phyloP scores from a whole-genome alignment of 306 rosid species.

The Clitoria ternatea region DNA sequence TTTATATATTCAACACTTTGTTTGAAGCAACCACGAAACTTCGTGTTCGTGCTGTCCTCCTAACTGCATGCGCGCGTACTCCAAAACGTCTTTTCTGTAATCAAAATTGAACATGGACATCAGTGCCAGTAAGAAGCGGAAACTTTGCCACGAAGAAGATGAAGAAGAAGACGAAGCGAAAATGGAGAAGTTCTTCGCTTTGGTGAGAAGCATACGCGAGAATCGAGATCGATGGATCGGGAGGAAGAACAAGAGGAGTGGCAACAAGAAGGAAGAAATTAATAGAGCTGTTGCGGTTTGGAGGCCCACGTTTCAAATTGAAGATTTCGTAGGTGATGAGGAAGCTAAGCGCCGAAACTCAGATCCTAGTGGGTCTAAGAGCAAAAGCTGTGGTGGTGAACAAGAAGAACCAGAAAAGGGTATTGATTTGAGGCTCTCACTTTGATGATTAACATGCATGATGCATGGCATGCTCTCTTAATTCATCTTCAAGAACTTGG shows the following conservation, averaged over 20 bases:
- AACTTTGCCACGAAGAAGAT: constrained; percentile 15
- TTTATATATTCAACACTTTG: constrained; percentile 12
- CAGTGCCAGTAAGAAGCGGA: constrained; percentile 33
- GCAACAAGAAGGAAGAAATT: constrained; percentile 16
- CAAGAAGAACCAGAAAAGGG: constrained; percentile 14
- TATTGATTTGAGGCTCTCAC: constrained; percentile 45
- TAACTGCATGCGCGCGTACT: background rate
- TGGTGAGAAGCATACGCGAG: constrained; percentile 51
- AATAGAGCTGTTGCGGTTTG: constrained; percentile 26
- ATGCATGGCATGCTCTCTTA: too few relatives aligned
- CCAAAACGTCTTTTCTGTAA: too few relatives aligned
- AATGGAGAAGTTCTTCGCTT: constrained; percentile 41
- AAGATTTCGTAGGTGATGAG: constrained; percentile 52
- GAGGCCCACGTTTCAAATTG: constrained; percentile 47
- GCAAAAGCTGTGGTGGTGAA: background rate
- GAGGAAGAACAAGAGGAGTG: background rate
- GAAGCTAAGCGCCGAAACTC: background rate
- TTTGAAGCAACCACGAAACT: constrained; percentile 40
- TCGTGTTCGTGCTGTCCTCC: constrained; percentile 9
- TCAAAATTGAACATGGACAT: constrained; percentile 42
- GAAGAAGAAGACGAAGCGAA: constrained; percentile 46
- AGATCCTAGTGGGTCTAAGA: background rate
- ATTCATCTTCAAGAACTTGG: too few relatives aligned
- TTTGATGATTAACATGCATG: too few relatives aligned
- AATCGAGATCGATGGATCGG: constrained; percentile 39